Conservation (phyloP, 495 filamentous ascomycete genomes). For the Friedmanniomyces endolithicus region DNA sequence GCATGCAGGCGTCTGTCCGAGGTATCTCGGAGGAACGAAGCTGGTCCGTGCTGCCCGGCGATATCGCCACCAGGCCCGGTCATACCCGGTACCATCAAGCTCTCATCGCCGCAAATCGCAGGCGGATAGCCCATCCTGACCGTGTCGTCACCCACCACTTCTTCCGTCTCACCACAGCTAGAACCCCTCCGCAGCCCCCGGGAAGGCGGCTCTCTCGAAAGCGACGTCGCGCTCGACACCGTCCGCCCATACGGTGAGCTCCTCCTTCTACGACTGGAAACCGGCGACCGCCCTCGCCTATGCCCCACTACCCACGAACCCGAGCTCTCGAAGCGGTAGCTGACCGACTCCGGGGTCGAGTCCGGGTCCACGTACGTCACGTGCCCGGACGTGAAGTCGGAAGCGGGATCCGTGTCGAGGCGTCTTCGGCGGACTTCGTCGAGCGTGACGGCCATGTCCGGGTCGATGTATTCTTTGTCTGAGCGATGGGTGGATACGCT, state of each 20-base stretch:
- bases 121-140: background rate
- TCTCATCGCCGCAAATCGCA: background rate
- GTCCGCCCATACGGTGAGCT: conserved; percentile 18
- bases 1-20: background rate
- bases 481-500: conserved; percentile 23
- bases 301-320: conserved; percentile 24
- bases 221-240: conserved; percentile 14
- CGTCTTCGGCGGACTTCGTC: conserved; percentile 23
- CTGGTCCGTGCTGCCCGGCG: background rate
- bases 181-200: background rate
- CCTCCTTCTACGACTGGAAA: conserved; percentile 13
- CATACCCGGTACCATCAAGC: background rate
- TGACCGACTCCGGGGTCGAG: conserved; percentile 18
- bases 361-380: conserved; percentile 21
- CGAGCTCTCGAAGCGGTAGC: conserved; percentile 25
- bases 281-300: conserved; percentile 21
- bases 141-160: too few relatives aligned
- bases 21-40: background rate
- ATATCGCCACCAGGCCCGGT: too few relatives aligned
- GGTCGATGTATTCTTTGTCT: conserved; percentile 31
- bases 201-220: background rate
- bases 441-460: conserved; percentile 21
- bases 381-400: conserved; percentile 18
- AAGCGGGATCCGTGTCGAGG: background rate
- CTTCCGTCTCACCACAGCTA: background rate